phyloP scores from a whole-genome alignment of 1,284 basidiomycete species.

The Agaricales sp. region DNA sequence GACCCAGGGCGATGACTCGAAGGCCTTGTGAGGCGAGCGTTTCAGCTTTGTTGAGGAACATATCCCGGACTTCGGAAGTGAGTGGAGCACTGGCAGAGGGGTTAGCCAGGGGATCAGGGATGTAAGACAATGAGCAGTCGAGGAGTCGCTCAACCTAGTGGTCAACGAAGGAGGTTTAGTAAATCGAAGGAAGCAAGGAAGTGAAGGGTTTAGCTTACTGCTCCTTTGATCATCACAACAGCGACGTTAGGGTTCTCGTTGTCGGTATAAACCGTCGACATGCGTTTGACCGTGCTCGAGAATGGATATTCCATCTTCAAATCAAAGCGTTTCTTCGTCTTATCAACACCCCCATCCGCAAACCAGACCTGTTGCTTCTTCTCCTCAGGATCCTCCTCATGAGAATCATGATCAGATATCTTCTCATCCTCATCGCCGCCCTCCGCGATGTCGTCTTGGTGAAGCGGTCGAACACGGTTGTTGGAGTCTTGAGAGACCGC shows the following conservation, averaged over 20 bases:
- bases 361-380: background rate
- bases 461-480: background rate
- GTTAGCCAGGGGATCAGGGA: conserved; percentile 16
- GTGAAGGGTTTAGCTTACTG: conserved; percentile 24
- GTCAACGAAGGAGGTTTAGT: too few species aligned
- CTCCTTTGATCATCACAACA: conserved; percentile 45
- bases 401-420: too few species aligned
- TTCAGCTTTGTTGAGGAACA: conserved; percentile 39
- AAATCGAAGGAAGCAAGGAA: background rate
- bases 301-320: conserved; percentile 39
- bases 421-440: background rate
- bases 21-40: conserved; percentile 50
- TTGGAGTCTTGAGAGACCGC: background rate
- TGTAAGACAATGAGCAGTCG: conserved; percentile 30
- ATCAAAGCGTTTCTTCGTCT: conserved; percentile 17
- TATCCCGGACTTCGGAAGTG: conserved; percentile 25
- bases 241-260: conserved; percentile 14
- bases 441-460: background rate
- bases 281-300: conserved; percentile 53
- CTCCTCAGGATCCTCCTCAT: background rate
- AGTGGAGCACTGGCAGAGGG: conserved; percentile 15
- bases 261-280: conserved; percentile 33
- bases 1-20: conserved; percentile 27
- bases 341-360: background rate
- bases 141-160: conserved; percentile 43